phyloP scores from a whole-genome alignment of 768 basidiomycete species.

The Pleurotus cornucopiae region DNA sequence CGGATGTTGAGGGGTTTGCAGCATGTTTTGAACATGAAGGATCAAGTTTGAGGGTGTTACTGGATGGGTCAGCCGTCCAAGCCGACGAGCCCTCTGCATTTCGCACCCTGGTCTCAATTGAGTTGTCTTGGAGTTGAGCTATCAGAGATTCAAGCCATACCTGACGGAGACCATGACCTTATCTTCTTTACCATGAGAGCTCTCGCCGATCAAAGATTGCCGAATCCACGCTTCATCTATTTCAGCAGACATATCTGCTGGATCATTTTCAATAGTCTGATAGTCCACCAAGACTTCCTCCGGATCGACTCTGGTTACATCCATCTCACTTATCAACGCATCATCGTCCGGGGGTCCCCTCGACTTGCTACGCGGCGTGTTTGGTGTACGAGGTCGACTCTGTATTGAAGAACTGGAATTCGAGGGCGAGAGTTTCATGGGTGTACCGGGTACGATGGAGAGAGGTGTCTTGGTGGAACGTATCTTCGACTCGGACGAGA shows the following conservation, averaged over 20 bases:
- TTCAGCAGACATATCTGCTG: conserved; percentile 62
- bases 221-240: conserved; percentile 55
- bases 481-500: conserved; percentile 37
- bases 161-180: conserved; percentile 85
- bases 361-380: conserved; percentile 37
- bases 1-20: conserved; percentile 23
- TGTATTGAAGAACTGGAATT: conserved; percentile 19
- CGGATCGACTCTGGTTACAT: conserved; percentile 66
- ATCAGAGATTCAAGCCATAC: conserved; percentile 27
- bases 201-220: conserved; percentile 18
- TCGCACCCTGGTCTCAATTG: conserved; percentile 45
- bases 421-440: conserved; percentile 34
- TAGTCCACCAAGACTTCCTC: conserved; percentile 78
- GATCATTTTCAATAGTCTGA: conserved; percentile 55
- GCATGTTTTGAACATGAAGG: conserved; percentile 48
- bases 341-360: conserved; percentile 44
- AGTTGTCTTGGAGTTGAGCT: no score
- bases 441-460: conserved; percentile 49
- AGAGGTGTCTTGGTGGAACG: conserved; percentile 20
- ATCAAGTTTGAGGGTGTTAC: conserved; percentile 58
- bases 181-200: conserved; percentile 63
- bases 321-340: conserved; percentile 62
- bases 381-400: conserved; percentile 49
- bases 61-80: conserved; percentile 36
- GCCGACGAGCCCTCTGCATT: conserved; percentile 49